Evolutionary conservation across 768 basidiomycete species (phyloP).

Genomic region (Rhodotorula kratochvilovae): DNA sequence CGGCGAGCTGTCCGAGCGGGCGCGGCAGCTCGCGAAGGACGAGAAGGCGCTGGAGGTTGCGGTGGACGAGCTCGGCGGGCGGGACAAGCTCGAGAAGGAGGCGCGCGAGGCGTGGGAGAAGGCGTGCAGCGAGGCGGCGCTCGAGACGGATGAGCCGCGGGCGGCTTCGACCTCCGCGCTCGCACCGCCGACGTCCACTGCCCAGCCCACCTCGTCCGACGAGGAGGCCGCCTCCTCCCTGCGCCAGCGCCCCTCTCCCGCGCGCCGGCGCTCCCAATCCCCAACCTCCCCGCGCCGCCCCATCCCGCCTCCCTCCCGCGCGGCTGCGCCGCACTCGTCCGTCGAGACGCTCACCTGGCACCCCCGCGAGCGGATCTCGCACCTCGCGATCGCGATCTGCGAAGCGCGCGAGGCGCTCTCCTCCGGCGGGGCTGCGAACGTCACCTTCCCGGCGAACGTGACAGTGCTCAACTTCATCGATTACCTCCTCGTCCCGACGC

Average conservation of each 20-base stretch:
- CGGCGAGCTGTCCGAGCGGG: conserved; percentile 62
- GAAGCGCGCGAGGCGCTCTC: conserved; percentile 73
- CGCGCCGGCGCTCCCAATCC: conserved; percentile 4
- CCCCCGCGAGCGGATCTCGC: conserved; percentile 61
- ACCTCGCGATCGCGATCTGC: conserved; percentile 68
- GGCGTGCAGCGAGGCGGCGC: conserved; percentile 1
- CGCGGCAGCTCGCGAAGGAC: conserved; percentile 45
- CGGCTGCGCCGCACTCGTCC: conserved; percentile 4
- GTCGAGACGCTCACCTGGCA: conserved; percentile 57
- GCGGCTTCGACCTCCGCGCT: no score
- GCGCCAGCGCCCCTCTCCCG: neutral
- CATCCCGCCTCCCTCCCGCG: neutral
- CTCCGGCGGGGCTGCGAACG: conserved; percentile 61
- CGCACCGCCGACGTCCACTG: neutral
- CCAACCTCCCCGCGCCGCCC: neutral
- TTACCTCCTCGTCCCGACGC: conserved; percentile 81
- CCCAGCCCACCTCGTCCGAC: neutral
- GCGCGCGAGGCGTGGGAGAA: conserved; percentile 23
- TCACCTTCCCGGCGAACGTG: conserved; percentile 81
- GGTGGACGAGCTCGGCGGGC: conserved; percentile 60
- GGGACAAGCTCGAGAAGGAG: conserved; percentile 51
- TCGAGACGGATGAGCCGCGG: no score
- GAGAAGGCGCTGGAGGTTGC: conserved; percentile 52
- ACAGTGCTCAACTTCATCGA: conserved; percentile 72
- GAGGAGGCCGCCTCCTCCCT: neutral